A percentile compares a stretch with the other conserved stretches of the same genome.
phyloP scores from a whole-genome alignment of 768 basidiomycete species.

The Termitomyces titanicus region DNA sequence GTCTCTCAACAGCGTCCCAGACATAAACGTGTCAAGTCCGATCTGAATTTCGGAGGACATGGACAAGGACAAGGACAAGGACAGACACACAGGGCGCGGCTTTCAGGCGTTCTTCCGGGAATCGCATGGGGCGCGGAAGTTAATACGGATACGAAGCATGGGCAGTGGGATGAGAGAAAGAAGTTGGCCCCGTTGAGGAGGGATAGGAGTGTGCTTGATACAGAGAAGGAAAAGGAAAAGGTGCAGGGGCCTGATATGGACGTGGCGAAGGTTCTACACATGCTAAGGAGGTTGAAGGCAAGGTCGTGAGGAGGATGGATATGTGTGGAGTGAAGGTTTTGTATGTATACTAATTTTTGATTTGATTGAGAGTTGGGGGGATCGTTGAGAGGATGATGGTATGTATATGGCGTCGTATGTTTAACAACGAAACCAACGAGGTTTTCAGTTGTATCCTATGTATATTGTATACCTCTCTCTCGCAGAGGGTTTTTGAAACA shows the following conservation, averaged over 20 bases:
- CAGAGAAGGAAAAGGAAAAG: neutral
- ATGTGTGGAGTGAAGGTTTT: neutral
- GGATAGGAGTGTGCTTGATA: neutral
- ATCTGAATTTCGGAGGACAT: neutral
- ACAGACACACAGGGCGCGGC: neutral
- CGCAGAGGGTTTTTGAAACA: neutral
- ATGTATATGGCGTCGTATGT: too few relatives aligned
- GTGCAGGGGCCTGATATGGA: slow-evolving; percentile 6
- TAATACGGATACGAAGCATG: neutral
- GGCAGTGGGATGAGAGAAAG: neutral
- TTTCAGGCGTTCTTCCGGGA: neutral
- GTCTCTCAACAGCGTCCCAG: neutral
- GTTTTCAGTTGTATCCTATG: too few relatives aligned
- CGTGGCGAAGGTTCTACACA: slow-evolving; percentile 5
- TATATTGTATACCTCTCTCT: too few relatives aligned
- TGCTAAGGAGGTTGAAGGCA: neutral
- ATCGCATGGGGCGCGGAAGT: neutral
- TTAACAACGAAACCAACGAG: too few relatives aligned
- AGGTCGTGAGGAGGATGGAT: neutral
- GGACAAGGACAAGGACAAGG: neutral
- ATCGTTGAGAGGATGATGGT: too few relatives aligned
- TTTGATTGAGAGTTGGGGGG: neutral
- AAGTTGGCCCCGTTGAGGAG: slow-evolving; percentile 9
- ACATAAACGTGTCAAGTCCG: neutral
- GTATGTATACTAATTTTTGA: neutral